These are phyloP conservation scores for Daldinia loculata DNA, from an alignment of 495 filamentous ascomycete genomes.

Conservation along the genomic window DNA sequence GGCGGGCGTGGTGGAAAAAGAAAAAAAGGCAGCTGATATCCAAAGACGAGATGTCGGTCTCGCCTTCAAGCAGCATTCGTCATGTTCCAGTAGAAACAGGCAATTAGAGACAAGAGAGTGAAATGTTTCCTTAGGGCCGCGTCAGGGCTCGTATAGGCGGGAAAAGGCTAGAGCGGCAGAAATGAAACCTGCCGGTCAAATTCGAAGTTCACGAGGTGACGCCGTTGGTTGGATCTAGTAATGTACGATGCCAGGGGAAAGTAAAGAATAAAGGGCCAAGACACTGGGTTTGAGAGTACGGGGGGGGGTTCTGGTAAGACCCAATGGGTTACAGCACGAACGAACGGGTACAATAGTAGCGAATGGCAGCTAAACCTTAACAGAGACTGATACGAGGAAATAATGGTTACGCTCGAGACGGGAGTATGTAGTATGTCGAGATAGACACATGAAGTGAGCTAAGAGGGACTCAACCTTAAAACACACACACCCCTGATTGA, in stretches of 20 bases:
- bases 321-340: constrained; percentile 40
- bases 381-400: constrained; percentile 30
- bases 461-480: constrained; percentile 26
- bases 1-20: constrained; percentile 8
- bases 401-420: constrained; percentile 29
- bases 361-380: constrained; percentile 24
- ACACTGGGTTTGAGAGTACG: constrained; percentile 29
- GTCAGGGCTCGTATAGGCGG: constrained; percentile 46
- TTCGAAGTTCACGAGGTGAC: constrained; percentile 40
- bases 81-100: constrained; percentile 44
- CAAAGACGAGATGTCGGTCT: constrained; percentile 20
- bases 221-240: constrained; percentile 47
- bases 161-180: constrained; percentile 46
- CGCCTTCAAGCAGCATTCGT: constrained; percentile 37
- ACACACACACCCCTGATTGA: constrained; percentile 13
- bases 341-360: constrained; percentile 31
- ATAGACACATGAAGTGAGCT: constrained; percentile 34
- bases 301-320: constrained; percentile 28
- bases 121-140: constrained; percentile 44
- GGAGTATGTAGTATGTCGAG: constrained; percentile 43
- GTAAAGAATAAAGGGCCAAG: constrained; percentile 45
- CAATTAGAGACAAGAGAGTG: constrained; percentile 37
- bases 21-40: constrained; percentile 30
- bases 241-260: constrained; percentile 44
- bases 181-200: constrained; percentile 49